Base-by-base conservation (phyloP, 306 rosid genomes). In the Quercus mongolica region DNA sequence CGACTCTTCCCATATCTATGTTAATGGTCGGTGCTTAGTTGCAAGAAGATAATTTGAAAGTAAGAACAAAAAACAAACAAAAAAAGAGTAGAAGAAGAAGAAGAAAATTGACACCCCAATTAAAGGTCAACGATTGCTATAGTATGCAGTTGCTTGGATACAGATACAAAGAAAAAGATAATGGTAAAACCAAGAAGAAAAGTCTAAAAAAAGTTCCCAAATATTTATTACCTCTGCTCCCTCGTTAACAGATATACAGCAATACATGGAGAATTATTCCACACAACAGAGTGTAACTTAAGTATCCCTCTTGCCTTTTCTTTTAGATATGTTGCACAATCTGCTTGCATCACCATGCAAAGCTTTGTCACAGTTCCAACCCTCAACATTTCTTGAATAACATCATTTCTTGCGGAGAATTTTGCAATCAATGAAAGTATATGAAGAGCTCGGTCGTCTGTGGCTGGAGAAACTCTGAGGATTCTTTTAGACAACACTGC, bases 331-430 rank as follows among this genome's bases (percentile, higher is more conserved):
- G 78, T 25, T n/a, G 79, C 89, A 83, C 96, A 88, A 59, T 85
- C 84, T 1, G 92, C 89, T 75, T 94, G 97, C 88, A 94, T 84
- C 58, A 94, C 83, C 97, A 92, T 89, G 85, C 93, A 91, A 78
- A 94, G 94, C 89, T 92, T 92, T 4, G 98, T 71, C 81, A 94
- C 94, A 0, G 92, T 90, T 41, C 97, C 98, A 54, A 90, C 90
- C 69, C 78, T 81, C 81, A 94, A 63, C 98, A 94, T 92, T 88
- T 94, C 97, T 26, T 7, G 19, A 83, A 91, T 80, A 19, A 88
- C 87, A 4, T 76, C 88, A 5, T 70, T 69, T 1, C 84, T 83
- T 1, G 81, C 90, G 0, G 97, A 88, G 56, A 72, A 83, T 79
- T 69, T 88, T 0, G 90, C 86, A n/a, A 94, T 82, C 70, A 83